Evolutionary conservation across 306 rosid species (phyloP), one percentile per base, ranked within the genome.

Genomic region (Cicer cuneatum): DNA sequence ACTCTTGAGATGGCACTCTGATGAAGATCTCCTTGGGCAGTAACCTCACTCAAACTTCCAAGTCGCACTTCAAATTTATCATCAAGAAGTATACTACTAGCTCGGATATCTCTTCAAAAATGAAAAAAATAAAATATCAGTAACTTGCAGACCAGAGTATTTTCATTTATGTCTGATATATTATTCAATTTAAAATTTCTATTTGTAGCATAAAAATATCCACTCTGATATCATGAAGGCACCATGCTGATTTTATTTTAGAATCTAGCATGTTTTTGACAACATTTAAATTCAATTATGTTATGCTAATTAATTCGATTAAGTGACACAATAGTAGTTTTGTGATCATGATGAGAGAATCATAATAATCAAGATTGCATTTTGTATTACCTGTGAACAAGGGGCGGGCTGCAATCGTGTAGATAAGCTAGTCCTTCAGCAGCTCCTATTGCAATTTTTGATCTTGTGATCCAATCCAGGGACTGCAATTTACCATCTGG

Each of bases 31-130:
- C 87, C 99, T 80, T 92, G 89, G 51, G 69, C 69, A 84, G 80
- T 81, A 65, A 85, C 89, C 86, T 89, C 92, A 48, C 92, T 90
- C 89, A 92, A 86, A 84, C 99, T 95, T 81, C 99, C 99, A 62
- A 95, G 87, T 70, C 99, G 91, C 76, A 95, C 99, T 79, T 95
- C 99, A 51, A 87, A 95, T 83, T 92, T 95, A 78, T 95, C 97
- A 80, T 95, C 99, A 7, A 95, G 96, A 51, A 95, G 92, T 79
- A 95, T 95, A 75, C 98, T 95, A 87, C 99, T 90, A 39, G 98
- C 97, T 89, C 81, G 98, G 66, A 95, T 77, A 83, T 92, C 99
- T 68, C 99, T 95, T 71, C 75, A 77, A 66, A 71, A 73, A 81
- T 35, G 75, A 52, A 16, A 68, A 85, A 83, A 79, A 43, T 12